Evolutionary conservation across 495 filamentous ascomycete genomes (phyloP), one percentile per base, ranked within the genome.

Genomic region (Aspergillus saccharolyticus): DNA sequence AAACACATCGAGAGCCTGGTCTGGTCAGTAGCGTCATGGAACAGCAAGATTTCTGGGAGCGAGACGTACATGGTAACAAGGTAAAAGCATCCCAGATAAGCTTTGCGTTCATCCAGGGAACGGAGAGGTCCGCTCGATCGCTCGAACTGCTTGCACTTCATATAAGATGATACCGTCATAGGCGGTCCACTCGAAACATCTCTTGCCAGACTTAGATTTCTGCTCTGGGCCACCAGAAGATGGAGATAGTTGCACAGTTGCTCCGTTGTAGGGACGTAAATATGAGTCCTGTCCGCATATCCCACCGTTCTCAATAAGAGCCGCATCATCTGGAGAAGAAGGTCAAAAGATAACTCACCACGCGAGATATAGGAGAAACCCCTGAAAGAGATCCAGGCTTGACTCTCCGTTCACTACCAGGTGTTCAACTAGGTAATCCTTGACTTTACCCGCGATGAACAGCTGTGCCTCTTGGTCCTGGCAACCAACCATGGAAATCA

Each of bases 41-140:
- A 24, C 1, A 25, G 9, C 20, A 7, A 20, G 28, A 4, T 18
- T 50, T 28, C 14, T 6, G 14, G 17, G 22, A 12, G 4, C 2
- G 8, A n/a, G 17, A 30, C 47, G 12, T 25, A 50, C 47, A 50
- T 18, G 1, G 47, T 50, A n/a, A 50, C 47, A 15, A 50, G 6
- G 22, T 50, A 50, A 14, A n/a, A 50, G 47, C 47, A 50, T 18
- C 47, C 47, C 15, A 50, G 47, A 17, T 50, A 50, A 15, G 47
- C 47, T 16, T 28, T 50, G 18, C 24, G 14, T n/a, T 50, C 47
- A 7, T 50, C 47, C 14, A 50, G 4, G 5, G 47, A 4, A 5
- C 47, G 47, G 15, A 15, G 16, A 4, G 24, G 16, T 15, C 47
- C 22, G 22, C 6, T 7, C n/a, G 16, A 14, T 14, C 21, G 22